These are phyloP conservation scores for Suillus bovinus DNA, from an alignment of 768 basidiomycete genomes.

Conservation along the genomic window DNA sequence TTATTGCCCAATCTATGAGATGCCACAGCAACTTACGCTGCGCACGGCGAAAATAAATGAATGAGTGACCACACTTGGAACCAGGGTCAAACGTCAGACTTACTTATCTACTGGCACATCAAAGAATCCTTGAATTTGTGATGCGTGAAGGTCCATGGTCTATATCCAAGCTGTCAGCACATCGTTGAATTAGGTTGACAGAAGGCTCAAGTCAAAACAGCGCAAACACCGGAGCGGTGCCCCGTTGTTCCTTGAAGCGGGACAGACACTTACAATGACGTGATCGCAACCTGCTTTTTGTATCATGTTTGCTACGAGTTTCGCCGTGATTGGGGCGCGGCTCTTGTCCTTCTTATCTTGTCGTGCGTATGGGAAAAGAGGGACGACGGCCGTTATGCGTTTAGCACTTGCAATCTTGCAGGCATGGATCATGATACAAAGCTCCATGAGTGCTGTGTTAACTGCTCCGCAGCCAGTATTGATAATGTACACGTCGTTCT, in stretches of 20 bases:
- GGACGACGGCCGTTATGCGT: slow-evolving; percentile 97
- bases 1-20: slow-evolving; percentile 11
- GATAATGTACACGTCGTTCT: slow-evolving; percentile 99
- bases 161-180: slow-evolving; percentile 30
- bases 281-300: slow-evolving; percentile 93
- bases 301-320: slow-evolving; percentile 97
- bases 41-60: slow-evolving; percentile 7
- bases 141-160: slow-evolving; percentile 99
- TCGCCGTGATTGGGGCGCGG: slow-evolving; percentile 95
- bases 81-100: slow-evolving; percentile 38
- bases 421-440: slow-evolving; percentile 98
- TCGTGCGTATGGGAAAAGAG: slow-evolving; percentile 94
- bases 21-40: slow-evolving; percentile 49
- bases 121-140: slow-evolving; percentile 99
- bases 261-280: slow-evolving; percentile 73
- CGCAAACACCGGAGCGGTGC: neutral
- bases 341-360: slow-evolving; percentile 99
- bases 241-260: neutral
- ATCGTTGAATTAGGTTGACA: slow-evolving; percentile 4
- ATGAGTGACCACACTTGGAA: slow-evolving; percentile 17
- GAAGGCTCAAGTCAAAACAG: neutral
- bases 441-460: slow-evolving; percentile 96
- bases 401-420: slow-evolving; percentile 99
- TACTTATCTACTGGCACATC: slow-evolving; percentile 99
- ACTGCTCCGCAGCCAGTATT: slow-evolving; percentile 86